Base-by-base conservation (phyloP, 306 rosid genomes). In the Citrullus colocynthis region DNA sequence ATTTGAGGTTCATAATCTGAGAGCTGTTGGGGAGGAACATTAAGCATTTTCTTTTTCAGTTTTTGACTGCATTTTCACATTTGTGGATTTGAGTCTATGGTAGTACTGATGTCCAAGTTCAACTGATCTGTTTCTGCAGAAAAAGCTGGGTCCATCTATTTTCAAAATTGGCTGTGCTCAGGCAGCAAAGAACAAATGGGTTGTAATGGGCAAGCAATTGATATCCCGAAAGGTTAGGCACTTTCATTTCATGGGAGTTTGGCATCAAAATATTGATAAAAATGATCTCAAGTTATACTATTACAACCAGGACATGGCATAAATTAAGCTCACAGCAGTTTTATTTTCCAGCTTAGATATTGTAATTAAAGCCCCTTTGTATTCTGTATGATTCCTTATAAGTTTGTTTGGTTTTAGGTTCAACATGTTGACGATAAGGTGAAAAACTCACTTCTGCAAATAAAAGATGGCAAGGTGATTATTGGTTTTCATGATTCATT, bases 101-200 rank as follows among this genome's bases (percentile, higher is more conserved):
- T 74, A 51, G 48, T 54, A 32, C 30, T 74, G 78, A 32, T 10
- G 44, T 15, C 13, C 42, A 51, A 9, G 78, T 32, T 17, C 45
- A 51, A 52, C 34, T 74, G 56, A 32, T 78, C 30, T 83, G 58
- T 83, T 65, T 73, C 48, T 91, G 87, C 87, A 93, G 95, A 92
- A 85, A 85, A 94, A 89, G 81, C 75, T 94, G 8, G 88, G 78
- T 34, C 85, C 89, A 5, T 66, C 90, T 0, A 55, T 49, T 66
- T 92, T 88, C 88, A 94, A 92, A 84, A 94, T 94, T 75, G 98
- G 76, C 28, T 84, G 90, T 49, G 87, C 96, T 4, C 97, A 94
- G 84, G 98, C 98, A 37, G 90, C 88, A 3, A 94, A 92, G 83
- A 92, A 90, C 65, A 90, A 86, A 81, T 94, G 97, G 98, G 92